Evolutionary conservation across 163 green algal genomes (phyloP).

Genomic region (Scenedesmus sp.): DNA sequence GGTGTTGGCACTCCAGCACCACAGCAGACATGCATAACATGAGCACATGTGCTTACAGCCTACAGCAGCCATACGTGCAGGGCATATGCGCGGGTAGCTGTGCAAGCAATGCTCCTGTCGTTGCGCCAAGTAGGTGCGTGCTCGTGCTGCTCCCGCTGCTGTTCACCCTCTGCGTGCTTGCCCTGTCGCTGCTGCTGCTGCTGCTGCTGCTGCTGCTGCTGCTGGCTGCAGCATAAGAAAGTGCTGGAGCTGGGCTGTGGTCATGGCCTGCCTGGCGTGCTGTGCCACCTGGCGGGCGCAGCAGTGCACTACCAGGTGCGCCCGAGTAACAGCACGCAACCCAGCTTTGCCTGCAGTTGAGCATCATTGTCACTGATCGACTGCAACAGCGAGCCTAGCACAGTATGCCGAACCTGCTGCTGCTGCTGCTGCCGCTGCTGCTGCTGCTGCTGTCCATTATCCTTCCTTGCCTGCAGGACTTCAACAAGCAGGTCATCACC

Average conservation of each 20-base stretch:
- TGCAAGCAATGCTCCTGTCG: neutral
- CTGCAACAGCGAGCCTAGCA: neutral
- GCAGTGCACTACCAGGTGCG: slow-evolving; percentile 89
- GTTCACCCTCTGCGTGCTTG: neutral
- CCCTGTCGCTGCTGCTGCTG: neutral
- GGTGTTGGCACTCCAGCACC: neutral
- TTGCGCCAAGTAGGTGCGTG: neutral
- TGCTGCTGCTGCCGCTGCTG: neutral
- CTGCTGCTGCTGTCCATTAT: neutral
- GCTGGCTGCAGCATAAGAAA: slow-evolving; percentile 60
- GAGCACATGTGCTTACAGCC: neutral
- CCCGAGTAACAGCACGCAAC: too few relatives aligned
- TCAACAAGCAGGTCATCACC: slow-evolving; percentile 85
- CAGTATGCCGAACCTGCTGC: neutral
- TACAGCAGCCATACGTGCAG: neutral
- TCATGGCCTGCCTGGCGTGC: slow-evolving; percentile 90
- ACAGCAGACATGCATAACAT: neutral
- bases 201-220: neutral
- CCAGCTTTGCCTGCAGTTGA: neutral
- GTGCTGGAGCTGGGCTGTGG: slow-evolving; percentile 95
- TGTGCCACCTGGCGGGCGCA: slow-evolving; percentile 79
- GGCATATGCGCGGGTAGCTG: neutral
- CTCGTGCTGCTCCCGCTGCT: neutral
- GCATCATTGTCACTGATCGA: too few relatives aligned
- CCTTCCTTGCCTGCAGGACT: slow-evolving; percentile 77